Evolutionary conservation across 129 eudicot genomes (phyloP).

Genomic region (Logfia minima): DNA sequence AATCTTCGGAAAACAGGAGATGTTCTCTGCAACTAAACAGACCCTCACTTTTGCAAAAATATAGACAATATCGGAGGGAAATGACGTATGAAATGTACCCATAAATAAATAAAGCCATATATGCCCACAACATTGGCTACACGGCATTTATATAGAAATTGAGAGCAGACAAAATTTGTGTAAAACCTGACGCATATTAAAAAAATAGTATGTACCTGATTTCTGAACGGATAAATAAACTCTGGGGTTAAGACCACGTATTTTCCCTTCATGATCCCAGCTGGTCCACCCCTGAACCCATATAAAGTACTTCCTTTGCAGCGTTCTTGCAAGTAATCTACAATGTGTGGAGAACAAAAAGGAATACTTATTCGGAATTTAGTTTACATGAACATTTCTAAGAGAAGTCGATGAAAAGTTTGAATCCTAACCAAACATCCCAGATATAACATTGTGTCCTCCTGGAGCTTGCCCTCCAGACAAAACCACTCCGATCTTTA

Average conservation of each 20-base stretch:
- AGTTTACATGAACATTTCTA: background rate
- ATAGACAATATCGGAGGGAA: background rate
- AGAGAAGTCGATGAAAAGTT: background rate
- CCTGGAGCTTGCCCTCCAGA: conserved; percentile 92
- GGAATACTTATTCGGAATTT: background rate
- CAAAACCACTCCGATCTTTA: conserved; percentile 73
- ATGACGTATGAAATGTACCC: background rate
- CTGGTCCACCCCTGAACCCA: conserved; percentile 79
- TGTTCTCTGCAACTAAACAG: too few species aligned
- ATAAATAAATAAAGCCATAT: background rate
- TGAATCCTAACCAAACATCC: conserved; percentile 59
- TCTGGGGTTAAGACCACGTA: conserved; percentile 54
- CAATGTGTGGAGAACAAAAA: conserved; percentile 5
- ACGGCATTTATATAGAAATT: background rate
- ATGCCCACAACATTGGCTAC: background rate
- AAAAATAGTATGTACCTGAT: conserved; percentile 44
- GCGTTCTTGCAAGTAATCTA: conserved; percentile 69
- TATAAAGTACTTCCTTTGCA: conserved; percentile 64
- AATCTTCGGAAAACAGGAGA: too few species aligned
- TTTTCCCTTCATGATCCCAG: conserved; percentile 80
- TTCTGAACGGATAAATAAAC: conserved; percentile 66
- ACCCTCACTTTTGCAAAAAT: background rate
- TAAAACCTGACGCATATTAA: background rate
- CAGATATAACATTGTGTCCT: conserved; percentile 75
- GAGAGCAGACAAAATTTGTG: background rate